Conservation (phyloP, 2,329 filamentous ascomycete genomes). For the Didymella exigua region DNA sequence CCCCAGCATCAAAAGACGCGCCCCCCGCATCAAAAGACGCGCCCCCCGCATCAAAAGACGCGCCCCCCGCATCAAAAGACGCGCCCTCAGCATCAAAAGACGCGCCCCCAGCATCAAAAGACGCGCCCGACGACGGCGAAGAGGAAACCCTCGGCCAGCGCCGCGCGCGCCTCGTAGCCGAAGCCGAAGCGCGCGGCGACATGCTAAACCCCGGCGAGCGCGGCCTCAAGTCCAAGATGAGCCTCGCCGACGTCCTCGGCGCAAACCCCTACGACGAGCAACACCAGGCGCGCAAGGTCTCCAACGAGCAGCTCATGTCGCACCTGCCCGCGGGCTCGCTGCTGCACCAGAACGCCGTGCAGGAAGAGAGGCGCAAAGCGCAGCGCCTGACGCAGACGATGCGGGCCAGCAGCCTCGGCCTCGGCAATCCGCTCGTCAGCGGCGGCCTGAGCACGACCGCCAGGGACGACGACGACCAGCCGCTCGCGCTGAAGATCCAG, state of each 20-base stretch:
- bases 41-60: not conserved
- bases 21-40: not conserved
- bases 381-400: conserved; percentile 44
- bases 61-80: not conserved
- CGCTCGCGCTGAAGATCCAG: conserved; percentile 43
- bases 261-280: conserved; percentile 55
- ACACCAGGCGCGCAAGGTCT: conserved; percentile 44
- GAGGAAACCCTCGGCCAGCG: conserved; percentile 82
- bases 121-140: conserved; percentile 49
- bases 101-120: too few relatives aligned
- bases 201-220: conserved; percentile 31
- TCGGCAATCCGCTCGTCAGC: conserved; percentile 36
- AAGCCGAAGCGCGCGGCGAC: conserved; percentile 61
- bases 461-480: conserved; percentile 36
- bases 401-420: conserved; percentile 39
- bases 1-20: not conserved
- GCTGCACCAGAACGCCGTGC: conserved; percentile 47
- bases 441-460: conserved; percentile 13
- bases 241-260: conserved; percentile 67
- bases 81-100: not conserved
- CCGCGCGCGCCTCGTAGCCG: conserved; percentile 73
- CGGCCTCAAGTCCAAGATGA: conserved; percentile 54
- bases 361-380: conserved; percentile 45
- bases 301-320: conserved; percentile 42
- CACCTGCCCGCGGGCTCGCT: conserved; percentile 49